These are phyloP conservation scores for Verticillium nonalfalfae DNA, from an alignment of 2,329 filamentous ascomycete species.

Conservation along the genomic window DNA sequence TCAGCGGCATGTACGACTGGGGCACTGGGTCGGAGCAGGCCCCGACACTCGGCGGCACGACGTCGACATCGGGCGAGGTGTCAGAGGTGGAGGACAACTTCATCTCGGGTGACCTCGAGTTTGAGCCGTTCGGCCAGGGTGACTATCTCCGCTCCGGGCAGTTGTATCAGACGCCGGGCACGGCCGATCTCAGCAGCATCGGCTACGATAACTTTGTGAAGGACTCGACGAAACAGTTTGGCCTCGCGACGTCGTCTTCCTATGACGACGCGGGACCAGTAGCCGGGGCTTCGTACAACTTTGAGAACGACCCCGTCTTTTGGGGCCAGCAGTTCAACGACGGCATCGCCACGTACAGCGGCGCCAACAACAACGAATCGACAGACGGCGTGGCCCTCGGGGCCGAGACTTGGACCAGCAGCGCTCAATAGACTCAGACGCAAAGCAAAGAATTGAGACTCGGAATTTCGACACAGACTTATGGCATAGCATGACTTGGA, in stretches of 20 bases:
- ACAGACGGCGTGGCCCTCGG: slow-evolving; percentile 16
- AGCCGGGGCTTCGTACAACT: slow-evolving; percentile 34
- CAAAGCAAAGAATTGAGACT: not conserved
- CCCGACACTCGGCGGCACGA: slow-evolving; percentile 47
- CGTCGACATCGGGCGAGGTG: slow-evolving; percentile 60
- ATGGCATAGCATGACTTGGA: not conserved
- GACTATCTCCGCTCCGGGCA: slow-evolving; percentile 35
- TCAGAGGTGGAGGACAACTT: slow-evolving; percentile 59
- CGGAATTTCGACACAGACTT: not conserved
- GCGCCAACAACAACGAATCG: slow-evolving; percentile 15
- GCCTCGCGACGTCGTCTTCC: slow-evolving; percentile 28
- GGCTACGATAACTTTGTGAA: slow-evolving; percentile 53
- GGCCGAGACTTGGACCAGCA: slow-evolving; percentile 7
- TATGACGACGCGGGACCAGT: slow-evolving; percentile 30
- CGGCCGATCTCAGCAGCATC: slow-evolving; percentile 39
- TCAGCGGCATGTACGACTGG: slow-evolving; percentile 45
- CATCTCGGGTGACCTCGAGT: slow-evolving; percentile 39
- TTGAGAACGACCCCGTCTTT: slow-evolving; percentile 44
- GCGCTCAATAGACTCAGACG: not conserved
- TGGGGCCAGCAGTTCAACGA: slow-evolving; percentile 41
- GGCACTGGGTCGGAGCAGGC: slow-evolving; percentile 46
- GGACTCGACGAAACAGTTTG: slow-evolving; percentile 37
- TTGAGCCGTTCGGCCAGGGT: slow-evolving; percentile 38
- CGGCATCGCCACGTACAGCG: slow-evolving; percentile 15
- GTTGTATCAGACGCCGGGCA: slow-evolving; percentile 1